A percentile compares a stretch with the other conserved stretches of the same genome.
Conservation (phyloP, 2,329 filamentous ascomycete species). For the Talaromyces sp. region DNA sequence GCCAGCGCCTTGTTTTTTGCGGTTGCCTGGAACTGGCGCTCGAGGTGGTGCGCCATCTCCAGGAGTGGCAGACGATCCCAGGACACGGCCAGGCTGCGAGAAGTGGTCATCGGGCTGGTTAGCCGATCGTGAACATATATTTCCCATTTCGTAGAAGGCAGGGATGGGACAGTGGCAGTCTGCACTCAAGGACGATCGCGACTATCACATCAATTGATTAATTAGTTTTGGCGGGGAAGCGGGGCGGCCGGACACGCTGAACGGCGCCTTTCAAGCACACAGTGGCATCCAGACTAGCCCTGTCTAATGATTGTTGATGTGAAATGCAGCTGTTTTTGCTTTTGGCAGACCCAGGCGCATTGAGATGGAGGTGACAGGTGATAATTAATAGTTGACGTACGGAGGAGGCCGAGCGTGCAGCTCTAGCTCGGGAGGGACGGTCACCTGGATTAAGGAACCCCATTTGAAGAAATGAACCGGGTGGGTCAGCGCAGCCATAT, state of each 20-base stretch:
- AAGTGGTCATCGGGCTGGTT: slow-evolving; percentile 55
- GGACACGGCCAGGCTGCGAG: slow-evolving; percentile 63
- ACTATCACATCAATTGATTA: neutral
- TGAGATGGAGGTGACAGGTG: neutral
- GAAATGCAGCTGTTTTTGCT: neutral
- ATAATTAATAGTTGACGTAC: neutral
- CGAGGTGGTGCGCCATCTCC: slow-evolving; percentile 40
- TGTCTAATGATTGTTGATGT: neutral
- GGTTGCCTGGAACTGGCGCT: slow-evolving; percentile 40
- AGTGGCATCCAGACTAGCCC: neutral
- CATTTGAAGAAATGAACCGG: too few relatives aligned
- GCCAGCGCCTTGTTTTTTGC: slow-evolving; percentile 44
- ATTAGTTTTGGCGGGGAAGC: slow-evolving; percentile 9
- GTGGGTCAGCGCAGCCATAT: neutral
- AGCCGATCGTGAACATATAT: slow-evolving; percentile 71
- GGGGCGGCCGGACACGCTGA: neutral
- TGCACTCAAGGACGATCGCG: neutral
- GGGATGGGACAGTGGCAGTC: neutral
- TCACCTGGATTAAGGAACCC: neutral
- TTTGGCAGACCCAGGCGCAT: neutral
- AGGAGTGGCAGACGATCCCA: slow-evolving; percentile 53
- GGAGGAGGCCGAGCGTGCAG: neutral
- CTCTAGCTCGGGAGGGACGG: neutral
- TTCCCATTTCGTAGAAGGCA: slow-evolving; percentile 59
- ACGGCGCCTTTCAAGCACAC: neutral